These are phyloP conservation scores for Neoscytalidium dimidiatum DNA, from an alignment of 2,329 filamentous ascomycete genomes.

Conservation along the genomic window DNA sequence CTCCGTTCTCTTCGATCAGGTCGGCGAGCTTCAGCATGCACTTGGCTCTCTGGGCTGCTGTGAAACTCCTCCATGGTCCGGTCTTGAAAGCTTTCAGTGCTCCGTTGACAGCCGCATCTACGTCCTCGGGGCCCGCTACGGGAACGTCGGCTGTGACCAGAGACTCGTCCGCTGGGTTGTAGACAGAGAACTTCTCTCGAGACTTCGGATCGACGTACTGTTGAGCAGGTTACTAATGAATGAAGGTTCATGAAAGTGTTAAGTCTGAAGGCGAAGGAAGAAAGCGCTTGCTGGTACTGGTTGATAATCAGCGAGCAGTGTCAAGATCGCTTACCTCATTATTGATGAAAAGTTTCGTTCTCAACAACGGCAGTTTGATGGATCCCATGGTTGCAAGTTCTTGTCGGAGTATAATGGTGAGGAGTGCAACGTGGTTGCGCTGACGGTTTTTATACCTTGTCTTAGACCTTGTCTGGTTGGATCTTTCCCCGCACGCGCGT, in stretches of 20 bases:
- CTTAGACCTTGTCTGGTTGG: too few relatives aligned
- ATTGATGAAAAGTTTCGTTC: constrained; percentile 29
- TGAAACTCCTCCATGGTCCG: constrained; percentile 26
- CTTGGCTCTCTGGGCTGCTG: constrained; percentile 27
- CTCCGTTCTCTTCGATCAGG: constrained; percentile 21
- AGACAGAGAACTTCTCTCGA: constrained; percentile 26
- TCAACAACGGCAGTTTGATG: background rate
- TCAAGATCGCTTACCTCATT: constrained; percentile 28
- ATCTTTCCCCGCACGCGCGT: too few relatives aligned
- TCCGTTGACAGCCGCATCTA: constrained; percentile 29
- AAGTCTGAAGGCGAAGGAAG: too few relatives aligned
- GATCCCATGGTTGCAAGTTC: background rate
- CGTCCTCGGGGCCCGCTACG: constrained; percentile 27
- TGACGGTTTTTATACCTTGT: too few relatives aligned
- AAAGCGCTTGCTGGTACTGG: too few relatives aligned
- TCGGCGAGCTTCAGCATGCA: constrained; percentile 28
- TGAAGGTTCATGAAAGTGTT: too few relatives aligned
- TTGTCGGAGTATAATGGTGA: too few relatives aligned
- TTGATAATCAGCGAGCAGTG: background rate
- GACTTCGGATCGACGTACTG: constrained; percentile 30
- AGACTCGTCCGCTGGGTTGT: constrained; percentile 29
- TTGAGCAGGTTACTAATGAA: background rate
- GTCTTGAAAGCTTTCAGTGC: constrained; percentile 27
- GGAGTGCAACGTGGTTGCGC: too few relatives aligned
- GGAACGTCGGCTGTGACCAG: constrained; percentile 28